Evolutionary conservation across 2,329 filamentous ascomycete species (phyloP).

Genomic region (Didymella sp.): DNA sequence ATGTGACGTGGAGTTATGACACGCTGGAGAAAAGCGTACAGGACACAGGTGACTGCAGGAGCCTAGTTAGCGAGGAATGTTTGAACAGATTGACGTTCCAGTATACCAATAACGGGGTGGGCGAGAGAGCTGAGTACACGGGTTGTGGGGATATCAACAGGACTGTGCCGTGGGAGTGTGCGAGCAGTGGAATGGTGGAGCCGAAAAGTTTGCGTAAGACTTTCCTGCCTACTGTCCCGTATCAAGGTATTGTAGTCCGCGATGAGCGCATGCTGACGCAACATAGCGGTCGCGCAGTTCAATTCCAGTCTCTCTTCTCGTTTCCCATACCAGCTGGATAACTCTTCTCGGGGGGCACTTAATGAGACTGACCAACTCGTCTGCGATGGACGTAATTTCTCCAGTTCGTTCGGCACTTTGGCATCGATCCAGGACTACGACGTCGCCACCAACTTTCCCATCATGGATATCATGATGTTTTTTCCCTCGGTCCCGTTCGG

Average conservation of each 20-base stretch:
- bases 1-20: slow-evolving; percentile 3
- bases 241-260: not conserved
- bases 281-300: slow-evolving; percentile 2
- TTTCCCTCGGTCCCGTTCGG: not conserved
- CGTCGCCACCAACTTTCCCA: slow-evolving; percentile 4
- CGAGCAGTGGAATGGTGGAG: slow-evolving; percentile 8
- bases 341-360: not conserved
- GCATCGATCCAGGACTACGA: slow-evolving; percentile 6
- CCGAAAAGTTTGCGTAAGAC: not conserved
- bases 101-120: not conserved
- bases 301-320: not conserved
- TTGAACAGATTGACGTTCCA: not conserved
- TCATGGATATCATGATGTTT: slow-evolving; percentile 15
- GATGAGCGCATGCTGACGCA: not conserved
- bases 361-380: not conserved
- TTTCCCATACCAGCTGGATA: not conserved
- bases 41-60: slow-evolving; percentile 8
- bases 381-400: slow-evolving; percentile 1
- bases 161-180: slow-evolving; percentile 13
- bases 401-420: not conserved
- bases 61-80: slow-evolving; percentile 2
- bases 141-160: not conserved
- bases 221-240: too few relatives aligned
- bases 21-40: slow-evolving; percentile 3
- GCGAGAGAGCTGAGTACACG: not conserved